Conservation (phyloP, 441 rosid genomes). For the Jatropha podagrica region DNA sequence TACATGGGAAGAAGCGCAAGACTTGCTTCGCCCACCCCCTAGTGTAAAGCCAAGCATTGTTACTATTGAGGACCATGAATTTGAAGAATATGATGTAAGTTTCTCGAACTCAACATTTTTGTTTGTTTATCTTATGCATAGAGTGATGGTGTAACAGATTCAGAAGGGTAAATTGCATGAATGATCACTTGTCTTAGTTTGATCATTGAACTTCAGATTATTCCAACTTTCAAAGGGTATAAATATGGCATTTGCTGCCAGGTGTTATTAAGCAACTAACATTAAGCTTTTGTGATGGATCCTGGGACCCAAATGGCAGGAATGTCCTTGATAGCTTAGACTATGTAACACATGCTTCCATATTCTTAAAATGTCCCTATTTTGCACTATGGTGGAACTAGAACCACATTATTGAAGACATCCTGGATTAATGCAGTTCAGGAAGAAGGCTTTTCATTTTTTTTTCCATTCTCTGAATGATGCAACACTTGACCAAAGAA, state of each 20-base stretch:
- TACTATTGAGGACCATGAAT: slow-evolving; percentile 70
- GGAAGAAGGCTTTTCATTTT: too few species aligned
- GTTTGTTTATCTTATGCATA: background rate
- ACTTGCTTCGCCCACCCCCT: slow-evolving; percentile 84
- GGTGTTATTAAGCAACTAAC: background rate
- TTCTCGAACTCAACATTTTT: slow-evolving; percentile 9
- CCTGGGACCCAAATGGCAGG: background rate
- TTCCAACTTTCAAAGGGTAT: background rate
- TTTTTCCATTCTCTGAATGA: background rate
- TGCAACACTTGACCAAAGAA: background rate
- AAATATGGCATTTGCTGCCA: background rate
- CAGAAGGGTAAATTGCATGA: background rate
- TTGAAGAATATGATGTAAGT: slow-evolving; percentile 94
- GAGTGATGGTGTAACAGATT: slow-evolving; percentile 13
- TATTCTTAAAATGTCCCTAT: background rate
- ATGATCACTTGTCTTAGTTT: background rate
- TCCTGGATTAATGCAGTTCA: too few species aligned
- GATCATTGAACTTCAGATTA: background rate
- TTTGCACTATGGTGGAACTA: too few species aligned
- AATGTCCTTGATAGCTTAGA: background rate
- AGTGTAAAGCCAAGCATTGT: slow-evolving; percentile 53
- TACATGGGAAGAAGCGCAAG: slow-evolving; percentile 97
- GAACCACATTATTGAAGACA: too few species aligned
- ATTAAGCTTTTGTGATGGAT: background rate
- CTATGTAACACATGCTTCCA: background rate